A percentile compares a stretch with the other conserved stretches of the same genome.
Conservation (phyloP, 306 rosid species). For the Quercus suber region DNA sequence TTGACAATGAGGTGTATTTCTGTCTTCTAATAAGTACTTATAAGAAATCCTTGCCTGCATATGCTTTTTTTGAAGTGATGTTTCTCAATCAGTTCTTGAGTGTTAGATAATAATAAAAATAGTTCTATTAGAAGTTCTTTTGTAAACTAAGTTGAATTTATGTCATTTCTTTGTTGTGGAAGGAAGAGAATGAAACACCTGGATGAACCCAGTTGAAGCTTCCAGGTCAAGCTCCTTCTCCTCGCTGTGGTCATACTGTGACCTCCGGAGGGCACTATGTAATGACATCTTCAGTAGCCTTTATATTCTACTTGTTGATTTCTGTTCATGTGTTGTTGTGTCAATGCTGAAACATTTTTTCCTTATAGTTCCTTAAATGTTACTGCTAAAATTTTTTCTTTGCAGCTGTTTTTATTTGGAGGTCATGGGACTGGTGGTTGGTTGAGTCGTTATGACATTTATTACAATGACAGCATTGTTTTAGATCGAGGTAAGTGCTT, state of each 20-base stretch:
- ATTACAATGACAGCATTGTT: constrained; percentile 75
- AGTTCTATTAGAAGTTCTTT: background rate
- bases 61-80: background rate
- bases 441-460: constrained; percentile 98
- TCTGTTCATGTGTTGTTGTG: constrained; percentile 5
- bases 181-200: constrained; percentile 88
- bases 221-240: constrained; percentile 96
- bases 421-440: constrained; percentile 99
- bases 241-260: constrained; percentile 90
- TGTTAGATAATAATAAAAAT: background rate
- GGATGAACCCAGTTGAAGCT: constrained; percentile 98
- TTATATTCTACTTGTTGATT: constrained; percentile 7
- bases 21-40: background rate
- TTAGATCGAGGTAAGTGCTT: constrained; percentile 87
- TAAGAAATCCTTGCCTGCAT: background rate
- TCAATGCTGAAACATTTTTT: constrained; percentile 6
- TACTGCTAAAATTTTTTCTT: background rate
- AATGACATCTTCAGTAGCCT: constrained; percentile 31
- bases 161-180: constrained; percentile 56
- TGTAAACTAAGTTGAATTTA: constrained; percentile 12
- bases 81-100: background rate
- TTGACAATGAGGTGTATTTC: background rate
- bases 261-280: constrained; percentile 87
- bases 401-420: constrained; percentile 90
- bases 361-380: background rate